A percentile compares a stretch with the other conserved stretches of the same genome.
Evolutionary conservation across 805 yeast species (phyloP).

Genomic region (Suhomyces kilbournensis): DNA sequence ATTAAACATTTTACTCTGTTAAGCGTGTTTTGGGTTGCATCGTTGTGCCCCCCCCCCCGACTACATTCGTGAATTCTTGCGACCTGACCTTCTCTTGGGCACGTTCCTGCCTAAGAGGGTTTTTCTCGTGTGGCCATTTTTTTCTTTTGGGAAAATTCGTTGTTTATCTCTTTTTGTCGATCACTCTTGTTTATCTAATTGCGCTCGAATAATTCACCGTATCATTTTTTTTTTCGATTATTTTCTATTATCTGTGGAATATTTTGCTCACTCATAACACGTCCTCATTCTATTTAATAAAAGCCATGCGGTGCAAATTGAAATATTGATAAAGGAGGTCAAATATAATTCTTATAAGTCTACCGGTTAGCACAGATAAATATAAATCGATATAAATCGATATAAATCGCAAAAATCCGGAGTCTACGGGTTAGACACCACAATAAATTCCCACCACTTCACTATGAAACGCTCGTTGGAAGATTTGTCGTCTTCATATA

Average conservation of each 20-base stretch:
- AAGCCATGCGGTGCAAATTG: neutral
- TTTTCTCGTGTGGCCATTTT: neutral
- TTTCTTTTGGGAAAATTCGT: neutral
- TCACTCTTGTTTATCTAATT: conserved; percentile 2
- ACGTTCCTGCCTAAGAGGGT: neutral
- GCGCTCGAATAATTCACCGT: neutral
- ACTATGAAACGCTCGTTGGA: conserved; percentile 8
- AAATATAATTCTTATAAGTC: neutral
- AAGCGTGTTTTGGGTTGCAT: neutral
- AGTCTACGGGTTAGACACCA: neutral
- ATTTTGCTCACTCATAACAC: conserved; percentile 4
- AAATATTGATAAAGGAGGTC: neutral
- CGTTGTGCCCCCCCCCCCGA: neutral
- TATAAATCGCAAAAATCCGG: too few relatives aligned
- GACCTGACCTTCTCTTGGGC: neutral
- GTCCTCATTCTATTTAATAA: conserved; percentile 1
- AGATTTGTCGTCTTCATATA: conserved; percentile 6
- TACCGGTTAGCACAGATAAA: neutral
- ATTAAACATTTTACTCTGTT: neutral
- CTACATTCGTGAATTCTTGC: neutral
- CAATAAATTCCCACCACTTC: neutral
- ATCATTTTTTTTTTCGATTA: neutral
- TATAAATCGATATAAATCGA: too few relatives aligned
- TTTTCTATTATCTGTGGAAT: neutral
- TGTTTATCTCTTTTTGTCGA: conserved; percentile 2